Percentiles rank a stretch among this genome's conserved stretches.
Evolutionary conservation across 768 basidiomycete genomes (phyloP).

Genomic region (Saitozyma sp.): DNA sequence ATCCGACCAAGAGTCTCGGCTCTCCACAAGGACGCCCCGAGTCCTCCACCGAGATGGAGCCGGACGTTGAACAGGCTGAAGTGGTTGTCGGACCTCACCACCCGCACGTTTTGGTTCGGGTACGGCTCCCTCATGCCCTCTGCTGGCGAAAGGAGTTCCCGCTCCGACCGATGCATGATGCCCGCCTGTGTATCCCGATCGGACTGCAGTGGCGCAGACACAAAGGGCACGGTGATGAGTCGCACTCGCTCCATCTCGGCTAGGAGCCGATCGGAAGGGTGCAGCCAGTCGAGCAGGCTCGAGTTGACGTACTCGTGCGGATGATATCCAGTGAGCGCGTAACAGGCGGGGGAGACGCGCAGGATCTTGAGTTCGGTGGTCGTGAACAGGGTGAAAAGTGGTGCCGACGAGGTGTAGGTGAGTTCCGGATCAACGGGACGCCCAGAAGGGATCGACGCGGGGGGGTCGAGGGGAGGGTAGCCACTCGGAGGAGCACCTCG

Average conservation of each 20-base stretch:
- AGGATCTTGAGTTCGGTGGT: slow-evolving; percentile 41
- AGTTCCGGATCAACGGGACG: background rate
- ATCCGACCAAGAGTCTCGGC: slow-evolving; percentile 21
- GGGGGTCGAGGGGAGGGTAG: slow-evolving; percentile 13
- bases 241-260: slow-evolving; percentile 30
- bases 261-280: slow-evolving; percentile 33
- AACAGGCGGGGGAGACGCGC: slow-evolving; percentile 24
- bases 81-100: slow-evolving; percentile 27
- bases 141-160: slow-evolving; percentile 37
- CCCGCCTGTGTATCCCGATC: slow-evolving; percentile 29
- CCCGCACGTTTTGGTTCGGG: slow-evolving; percentile 39
- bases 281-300: slow-evolving; percentile 34
- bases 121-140: slow-evolving; percentile 46
- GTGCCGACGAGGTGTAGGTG: slow-evolving; percentile 2
- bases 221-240: slow-evolving; percentile 24
- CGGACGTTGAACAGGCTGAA: slow-evolving; percentile 41
- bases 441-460: background rate
- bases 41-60: slow-evolving; percentile 42
- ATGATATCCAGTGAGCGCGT: slow-evolving; percentile 38
- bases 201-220: slow-evolving; percentile 20
- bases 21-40: slow-evolving; percentile 36
- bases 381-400: slow-evolving; percentile 42
- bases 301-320: slow-evolving; percentile 41
- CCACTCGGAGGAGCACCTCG: slow-evolving; percentile 10
- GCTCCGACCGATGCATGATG: slow-evolving; percentile 27